These are phyloP conservation scores for Coemansia aciculifera DNA, from an alignment of 192 early-diverging fungal species.

Conservation along the genomic window DNA sequence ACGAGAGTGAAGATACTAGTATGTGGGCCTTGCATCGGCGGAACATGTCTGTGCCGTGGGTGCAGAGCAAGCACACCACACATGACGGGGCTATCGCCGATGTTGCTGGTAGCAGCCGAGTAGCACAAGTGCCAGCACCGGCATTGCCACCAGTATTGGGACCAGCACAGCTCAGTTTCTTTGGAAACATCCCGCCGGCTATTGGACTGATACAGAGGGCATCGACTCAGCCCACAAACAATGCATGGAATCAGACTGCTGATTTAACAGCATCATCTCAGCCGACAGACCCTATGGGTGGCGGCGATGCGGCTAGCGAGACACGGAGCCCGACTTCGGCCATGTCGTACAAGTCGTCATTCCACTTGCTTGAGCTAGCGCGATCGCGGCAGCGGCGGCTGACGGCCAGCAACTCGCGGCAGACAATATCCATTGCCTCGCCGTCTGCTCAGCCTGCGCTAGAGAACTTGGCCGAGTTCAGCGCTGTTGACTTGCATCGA, in stretches of 20 bases:
- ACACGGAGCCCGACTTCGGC: constrained; percentile 27
- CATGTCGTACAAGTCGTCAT: constrained; percentile 54
- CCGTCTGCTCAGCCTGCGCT: constrained; percentile 3
- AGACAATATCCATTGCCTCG: constrained; percentile 12
- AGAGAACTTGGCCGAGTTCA: constrained; percentile 4
- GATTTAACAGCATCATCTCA: background rate
- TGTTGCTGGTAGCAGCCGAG: background rate
- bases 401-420: constrained; percentile 44
- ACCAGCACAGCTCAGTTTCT: constrained; percentile 14
- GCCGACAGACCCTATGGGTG: background rate
- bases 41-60: constrained; percentile 51
- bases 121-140: background rate
- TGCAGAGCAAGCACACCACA: constrained; percentile 7
- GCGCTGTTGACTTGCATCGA: constrained; percentile 27
- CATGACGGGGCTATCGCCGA: constrained; percentile 7
- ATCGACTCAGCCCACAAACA: constrained; percentile 14
- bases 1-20: background rate
- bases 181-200: constrained; percentile 18
- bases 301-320: constrained; percentile 9
- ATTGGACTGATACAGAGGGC: constrained; percentile 3
- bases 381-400: constrained; percentile 46
- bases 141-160: constrained; percentile 3
- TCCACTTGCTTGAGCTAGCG: constrained; percentile 47
- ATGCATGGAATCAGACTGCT: background rate
- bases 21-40: constrained; percentile 24